Evolutionary conservation across 306 rosid species (phyloP).

Genomic region (Fragaria ananassa): DNA sequence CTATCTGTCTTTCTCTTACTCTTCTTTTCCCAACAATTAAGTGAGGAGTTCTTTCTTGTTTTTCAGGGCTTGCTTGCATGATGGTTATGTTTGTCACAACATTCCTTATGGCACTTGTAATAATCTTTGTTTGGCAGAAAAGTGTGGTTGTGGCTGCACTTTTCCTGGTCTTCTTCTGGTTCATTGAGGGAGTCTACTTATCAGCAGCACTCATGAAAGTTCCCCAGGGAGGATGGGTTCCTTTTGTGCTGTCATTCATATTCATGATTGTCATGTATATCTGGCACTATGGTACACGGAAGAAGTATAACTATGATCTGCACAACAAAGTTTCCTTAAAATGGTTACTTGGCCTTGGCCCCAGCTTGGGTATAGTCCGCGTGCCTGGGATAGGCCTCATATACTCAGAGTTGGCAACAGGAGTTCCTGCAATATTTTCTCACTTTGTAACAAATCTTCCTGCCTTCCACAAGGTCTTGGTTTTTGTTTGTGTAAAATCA

Average conservation of each 20-base stretch:
- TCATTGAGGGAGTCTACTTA: constrained; percentile 66
- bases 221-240: constrained; percentile 93
- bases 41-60: constrained; percentile 26
- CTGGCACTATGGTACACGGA: constrained; percentile 78
- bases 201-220: constrained; percentile 78
- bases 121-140: constrained; percentile 74
- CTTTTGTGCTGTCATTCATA: constrained; percentile 61
- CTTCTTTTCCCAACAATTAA: not conserved
- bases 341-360: constrained; percentile 84
- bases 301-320: constrained; percentile 70
- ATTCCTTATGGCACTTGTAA: constrained; percentile 72
- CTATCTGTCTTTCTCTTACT: not conserved
- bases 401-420: constrained; percentile 78
- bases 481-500: constrained; percentile 80
- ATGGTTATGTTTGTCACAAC: constrained; percentile 75
- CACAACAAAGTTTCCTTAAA: constrained; percentile 84
- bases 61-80: constrained; percentile 78
- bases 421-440: constrained; percentile 83
- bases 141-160: constrained; percentile 42
- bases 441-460: constrained; percentile 92
- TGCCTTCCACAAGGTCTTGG: constrained; percentile 79
- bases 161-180: constrained; percentile 69
- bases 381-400: constrained; percentile 91
- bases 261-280: constrained; percentile 69
- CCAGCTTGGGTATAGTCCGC: constrained; percentile 85